These are phyloP conservation scores for Solanum habrochaites DNA, from an alignment of 257 asterid species.

Conservation along the genomic window DNA sequence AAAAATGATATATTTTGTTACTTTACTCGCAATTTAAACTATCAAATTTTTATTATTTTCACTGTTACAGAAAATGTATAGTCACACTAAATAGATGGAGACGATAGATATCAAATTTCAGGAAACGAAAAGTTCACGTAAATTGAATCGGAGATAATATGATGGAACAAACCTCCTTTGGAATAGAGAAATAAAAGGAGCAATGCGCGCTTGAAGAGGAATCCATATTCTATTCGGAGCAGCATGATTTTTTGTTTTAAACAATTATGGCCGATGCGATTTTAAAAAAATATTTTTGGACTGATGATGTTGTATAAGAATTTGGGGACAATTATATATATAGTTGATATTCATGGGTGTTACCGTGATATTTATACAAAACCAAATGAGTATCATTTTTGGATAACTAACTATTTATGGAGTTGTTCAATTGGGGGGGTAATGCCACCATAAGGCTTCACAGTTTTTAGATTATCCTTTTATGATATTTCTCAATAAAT, in stretches of 20 bases:
- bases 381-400: neutral
- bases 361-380: neutral
- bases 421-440: constrained; percentile 30
- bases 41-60: no score
- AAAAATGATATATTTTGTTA: no score
- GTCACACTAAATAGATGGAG: no score
- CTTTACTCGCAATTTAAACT: no score
- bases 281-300: neutral
- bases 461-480: constrained; percentile 23
- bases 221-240: no score
- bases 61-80: no score
- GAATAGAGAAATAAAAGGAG: constrained; percentile 47
- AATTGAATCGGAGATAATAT: neutral
- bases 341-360: neutral
- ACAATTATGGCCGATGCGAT: neutral
- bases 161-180: constrained; percentile 44
- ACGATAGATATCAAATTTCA: no score
- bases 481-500: constrained; percentile 4
- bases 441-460: constrained; percentile 38
- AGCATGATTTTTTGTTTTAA: constrained; percentile 32
- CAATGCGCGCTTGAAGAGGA: constrained; percentile 69
- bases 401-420: constrained; percentile 47
- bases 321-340: constrained; percentile 10
- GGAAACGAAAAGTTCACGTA: neutral
- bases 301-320: neutral